Percentiles rank a stretch among this genome's conserved stretches.
Evolutionary conservation across 805 yeast species (phyloP).

Genomic region (Pichia thaimueangensis): DNA sequence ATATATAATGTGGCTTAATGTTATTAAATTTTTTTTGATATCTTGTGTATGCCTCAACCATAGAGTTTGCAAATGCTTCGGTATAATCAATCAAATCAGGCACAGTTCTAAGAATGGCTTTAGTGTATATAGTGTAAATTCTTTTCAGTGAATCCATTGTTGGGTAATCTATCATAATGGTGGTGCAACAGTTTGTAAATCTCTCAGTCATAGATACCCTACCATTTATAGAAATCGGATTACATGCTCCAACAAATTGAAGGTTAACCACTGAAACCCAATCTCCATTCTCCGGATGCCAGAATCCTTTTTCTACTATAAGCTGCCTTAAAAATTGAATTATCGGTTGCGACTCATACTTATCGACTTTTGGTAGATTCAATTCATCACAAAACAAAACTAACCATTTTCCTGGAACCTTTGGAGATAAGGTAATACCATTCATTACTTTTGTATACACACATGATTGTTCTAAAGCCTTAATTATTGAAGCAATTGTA

Average conservation of each 20-base stretch:
- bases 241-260: slow-evolving; percentile 93
- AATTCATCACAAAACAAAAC: slow-evolving; percentile 90
- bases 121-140: slow-evolving; percentile 57
- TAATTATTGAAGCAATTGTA: slow-evolving; percentile 51
- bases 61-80: slow-evolving; percentile 48
- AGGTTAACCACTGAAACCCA: slow-evolving; percentile 66
- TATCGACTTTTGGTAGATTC: slow-evolving; percentile 69
- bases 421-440: slow-evolving; percentile 55
- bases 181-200: slow-evolving; percentile 58
- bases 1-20: slow-evolving; percentile 55
- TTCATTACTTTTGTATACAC: slow-evolving; percentile 44
- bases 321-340: slow-evolving; percentile 70
- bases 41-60: slow-evolving; percentile 53
- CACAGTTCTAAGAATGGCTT: slow-evolving; percentile 49
- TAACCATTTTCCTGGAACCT: slow-evolving; percentile 56
- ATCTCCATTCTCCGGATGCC: slow-evolving; percentile 50
- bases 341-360: slow-evolving; percentile 66
- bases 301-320: slow-evolving; percentile 69
- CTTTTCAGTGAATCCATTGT: slow-evolving; percentile 51
- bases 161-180: slow-evolving; percentile 78
- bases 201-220: slow-evolving; percentile 51
- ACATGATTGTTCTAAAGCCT: slow-evolving; percentile 68
- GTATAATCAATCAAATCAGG: slow-evolving; percentile 57
- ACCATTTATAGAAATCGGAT: slow-evolving; percentile 80
- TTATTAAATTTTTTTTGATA: slow-evolving; percentile 37